Evolutionary conservation across 1,284 basidiomycete species (phyloP).

Genomic region (Laetiporus sulphureus): DNA sequence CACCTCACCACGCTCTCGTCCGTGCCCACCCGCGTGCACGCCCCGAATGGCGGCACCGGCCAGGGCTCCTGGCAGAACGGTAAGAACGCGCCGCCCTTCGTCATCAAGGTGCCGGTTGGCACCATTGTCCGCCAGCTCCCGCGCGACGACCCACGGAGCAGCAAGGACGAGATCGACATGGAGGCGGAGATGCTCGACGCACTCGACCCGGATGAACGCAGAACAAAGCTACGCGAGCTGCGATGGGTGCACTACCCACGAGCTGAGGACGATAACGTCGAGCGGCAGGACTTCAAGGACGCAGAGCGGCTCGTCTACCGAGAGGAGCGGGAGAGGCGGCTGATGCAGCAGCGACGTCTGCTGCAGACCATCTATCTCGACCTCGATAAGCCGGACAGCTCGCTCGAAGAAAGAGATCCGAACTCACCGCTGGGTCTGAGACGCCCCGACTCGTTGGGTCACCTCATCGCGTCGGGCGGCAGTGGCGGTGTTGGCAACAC

Average conservation of each 20-base stretch:
- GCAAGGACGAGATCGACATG: constrained; percentile 59
- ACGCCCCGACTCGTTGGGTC: constrained; percentile 51
- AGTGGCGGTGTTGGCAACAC: constrained; percentile 88
- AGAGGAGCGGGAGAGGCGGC: constrained; percentile 56
- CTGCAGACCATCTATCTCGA: constrained; percentile 50
- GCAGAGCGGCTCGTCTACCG: constrained; percentile 61
- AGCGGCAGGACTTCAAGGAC: constrained; percentile 65
- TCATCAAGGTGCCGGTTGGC: constrained; percentile 81
- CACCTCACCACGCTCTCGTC: constrained; percentile 73
- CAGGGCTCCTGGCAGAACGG: constrained; percentile 85
- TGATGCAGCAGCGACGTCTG: constrained; percentile 36
- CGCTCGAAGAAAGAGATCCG: constrained; percentile 39
- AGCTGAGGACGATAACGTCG: constrained; percentile 54
- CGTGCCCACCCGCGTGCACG: constrained; percentile 64
- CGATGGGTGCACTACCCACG: constrained; percentile 80
- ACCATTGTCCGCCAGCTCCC: constrained; percentile 79
- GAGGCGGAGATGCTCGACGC: constrained; percentile 56
- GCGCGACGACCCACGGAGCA: constrained; percentile 53
- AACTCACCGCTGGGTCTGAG: constrained; percentile 62
- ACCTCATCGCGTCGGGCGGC: constrained; percentile 78
- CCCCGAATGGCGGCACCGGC: constrained; percentile 63
- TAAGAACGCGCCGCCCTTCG: constrained; percentile 59
- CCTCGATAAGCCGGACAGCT: constrained; percentile 43
- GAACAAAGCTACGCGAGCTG: constrained; percentile 53
- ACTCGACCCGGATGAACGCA: constrained; percentile 39